Base-by-base conservation (phyloP, 140 eudicot genomes). In the Erigeron philadelphicus region DNA sequence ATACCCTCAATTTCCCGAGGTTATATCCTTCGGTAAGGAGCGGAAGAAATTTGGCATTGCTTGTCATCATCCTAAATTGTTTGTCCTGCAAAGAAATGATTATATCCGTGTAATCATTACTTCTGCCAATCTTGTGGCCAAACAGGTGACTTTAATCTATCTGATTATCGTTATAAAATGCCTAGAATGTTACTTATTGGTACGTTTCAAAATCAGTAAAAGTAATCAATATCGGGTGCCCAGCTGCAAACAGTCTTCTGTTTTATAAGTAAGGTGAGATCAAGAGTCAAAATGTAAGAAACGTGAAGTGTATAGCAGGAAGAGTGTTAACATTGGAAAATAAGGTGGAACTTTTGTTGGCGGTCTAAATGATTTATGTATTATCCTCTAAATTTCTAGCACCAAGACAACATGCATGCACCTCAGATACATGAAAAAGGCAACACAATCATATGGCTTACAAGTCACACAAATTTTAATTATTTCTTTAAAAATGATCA, bases 1-100 rank as follows among this genome's bases (percentile, higher is more conserved):
- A 82, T 84, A 90, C 82, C 97, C 97, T 55, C 96, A 81, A 16
- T 90, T 90, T 84, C 96, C 97, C 10, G 96, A 90, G 73, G 90
- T 70, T 47, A 90, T 90, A 84, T 90, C 96, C 50, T 90, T 90
- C 73, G 81, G 93, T 72, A 84, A 85, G 67, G 97, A 90, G 66
- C 78, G 69, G 53, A 90, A 82, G 84, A 90, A 76, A 74, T 76
- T 67, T 45, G 97, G 97, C 75, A 83, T 90, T 66, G 97, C 81
- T 64, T 90, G 97, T 64, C 96, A 90, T 79, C 97, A 90, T 79
- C 97, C 97, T 16, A 90, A 88, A 61, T 71, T 90, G 66, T 71
- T 90, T 78, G 86, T 90, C 61, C 70, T 90, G 76, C 95, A 88
- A 78, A 82, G 97, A 82, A 86, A 86, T 72, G 87, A 90, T 75